Conservation (phyloP, 192 early-diverging fungal genomes). For the Rhizophagus clarus region DNA sequence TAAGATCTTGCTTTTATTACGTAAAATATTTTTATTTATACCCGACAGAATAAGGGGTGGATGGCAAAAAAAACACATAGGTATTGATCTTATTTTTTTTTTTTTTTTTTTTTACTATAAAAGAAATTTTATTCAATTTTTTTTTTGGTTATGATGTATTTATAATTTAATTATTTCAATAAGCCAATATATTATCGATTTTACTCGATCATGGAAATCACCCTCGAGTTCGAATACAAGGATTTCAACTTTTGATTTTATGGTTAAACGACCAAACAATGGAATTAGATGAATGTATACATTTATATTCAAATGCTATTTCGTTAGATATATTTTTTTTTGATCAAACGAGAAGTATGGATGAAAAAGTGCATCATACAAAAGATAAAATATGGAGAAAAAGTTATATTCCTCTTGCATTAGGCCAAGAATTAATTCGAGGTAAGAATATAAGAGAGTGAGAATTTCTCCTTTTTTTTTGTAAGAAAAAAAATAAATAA, state of each 20-base stretch:
- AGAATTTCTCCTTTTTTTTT: not conserved
- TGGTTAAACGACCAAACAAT: constrained; percentile 70
- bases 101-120: no score
- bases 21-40: constrained; percentile 68
- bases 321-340: constrained; percentile 59
- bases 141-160: not conserved
- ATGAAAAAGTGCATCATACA: not conserved
- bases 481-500: not conserved
- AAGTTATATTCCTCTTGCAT: not conserved
- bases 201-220: constrained; percentile 72
- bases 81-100: constrained; percentile 35
- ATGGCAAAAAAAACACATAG: constrained; percentile 70
- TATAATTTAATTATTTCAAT: not conserved
- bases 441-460: not conserved
- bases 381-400: not conserved
- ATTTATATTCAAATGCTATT: constrained; percentile 69
- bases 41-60: constrained; percentile 70
- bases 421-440: not conserved
- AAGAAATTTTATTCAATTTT: not conserved
- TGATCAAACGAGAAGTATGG: constrained; percentile 32
- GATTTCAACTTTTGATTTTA: constrained; percentile 70
- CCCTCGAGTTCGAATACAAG: constrained; percentile 65
- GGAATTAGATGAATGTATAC: constrained; percentile 58
- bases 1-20: constrained; percentile 61
- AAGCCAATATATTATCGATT: constrained; percentile 64